Conservation (phyloP, 306 rosid species). For the Begonia loranthoides region DNA sequence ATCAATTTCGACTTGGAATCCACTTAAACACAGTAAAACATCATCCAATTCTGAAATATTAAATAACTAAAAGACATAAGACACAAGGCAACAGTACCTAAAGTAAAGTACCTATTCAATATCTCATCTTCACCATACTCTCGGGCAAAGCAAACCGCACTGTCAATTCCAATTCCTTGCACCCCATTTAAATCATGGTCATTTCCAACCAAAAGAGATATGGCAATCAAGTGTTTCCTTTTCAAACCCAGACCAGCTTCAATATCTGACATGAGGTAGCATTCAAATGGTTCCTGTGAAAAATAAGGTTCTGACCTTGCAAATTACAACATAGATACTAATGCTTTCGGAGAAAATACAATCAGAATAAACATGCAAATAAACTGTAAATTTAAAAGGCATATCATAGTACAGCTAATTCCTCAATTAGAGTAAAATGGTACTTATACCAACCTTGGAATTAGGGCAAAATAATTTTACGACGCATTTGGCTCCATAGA, state of each 20-base stretch:
- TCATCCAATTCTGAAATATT: no score
- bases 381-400: no score
- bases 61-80: neutral
- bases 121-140: conserved; percentile 60
- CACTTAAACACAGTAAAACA: conserved; percentile 3
- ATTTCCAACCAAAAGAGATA: conserved; percentile 82
- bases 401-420: no score
- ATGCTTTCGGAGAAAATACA: neutral
- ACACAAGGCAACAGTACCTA: neutral
- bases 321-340: neutral
- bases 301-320: conserved; percentile 14
- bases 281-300: conserved; percentile 84
- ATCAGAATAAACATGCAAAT: no score
- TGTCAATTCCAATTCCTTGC: conserved; percentile 71
- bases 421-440: no score
- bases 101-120: conserved; percentile 40
- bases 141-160: conserved; percentile 65
- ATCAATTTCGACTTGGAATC: neutral
- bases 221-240: conserved; percentile 74
- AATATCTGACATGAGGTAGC: conserved; percentile 75
- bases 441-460: conserved; percentile 29
- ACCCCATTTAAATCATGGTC: conserved; percentile 73
- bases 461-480: conserved; percentile 52
- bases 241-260: conserved; percentile 84
- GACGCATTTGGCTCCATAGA: conserved; percentile 67